These are phyloP conservation scores for Mucuna pruriens DNA, from an alignment of 306 rosid genomes.

Conservation along the genomic window DNA sequence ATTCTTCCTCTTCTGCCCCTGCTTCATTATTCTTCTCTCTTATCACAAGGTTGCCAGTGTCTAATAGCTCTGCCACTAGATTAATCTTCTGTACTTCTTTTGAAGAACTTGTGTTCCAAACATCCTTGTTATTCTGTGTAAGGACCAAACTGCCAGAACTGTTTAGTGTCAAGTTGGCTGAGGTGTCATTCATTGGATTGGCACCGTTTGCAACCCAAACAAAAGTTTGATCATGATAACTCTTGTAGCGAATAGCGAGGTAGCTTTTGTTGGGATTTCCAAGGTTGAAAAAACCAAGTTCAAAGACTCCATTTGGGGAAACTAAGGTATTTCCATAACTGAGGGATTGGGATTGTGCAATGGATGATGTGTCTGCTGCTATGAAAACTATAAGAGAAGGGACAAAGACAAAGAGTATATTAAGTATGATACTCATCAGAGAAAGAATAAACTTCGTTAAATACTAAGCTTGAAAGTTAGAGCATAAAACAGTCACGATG, in stretches of 20 bases:
- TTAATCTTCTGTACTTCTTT: background rate
- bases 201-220: conserved; percentile 43
- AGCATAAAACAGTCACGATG: background rate
- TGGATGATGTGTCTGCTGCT: background rate
- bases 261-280: conserved; percentile 7
- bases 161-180: conserved; percentile 11
- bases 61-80: conserved; percentile 32
- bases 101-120: background rate
- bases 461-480: background rate
- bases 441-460: background rate
- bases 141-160: conserved; percentile 36
- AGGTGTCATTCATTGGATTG: conserved; percentile 39
- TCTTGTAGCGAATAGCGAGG: conserved; percentile 32
- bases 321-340: background rate
- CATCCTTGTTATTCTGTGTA: background rate
- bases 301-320: conserved; percentile 20
- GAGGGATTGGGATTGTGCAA: background rate
- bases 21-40: background rate
- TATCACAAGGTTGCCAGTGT: conserved; percentile 43
- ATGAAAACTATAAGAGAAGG: background rate
- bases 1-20: background rate
- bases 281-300: conserved; percentile 38
- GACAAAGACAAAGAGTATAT: background rate
- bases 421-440: background rate
- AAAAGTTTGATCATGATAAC: background rate